These are phyloP conservation scores for Pholiota molesta DNA, from an alignment of 768 basidiomycete genomes.

Conservation along the genomic window DNA sequence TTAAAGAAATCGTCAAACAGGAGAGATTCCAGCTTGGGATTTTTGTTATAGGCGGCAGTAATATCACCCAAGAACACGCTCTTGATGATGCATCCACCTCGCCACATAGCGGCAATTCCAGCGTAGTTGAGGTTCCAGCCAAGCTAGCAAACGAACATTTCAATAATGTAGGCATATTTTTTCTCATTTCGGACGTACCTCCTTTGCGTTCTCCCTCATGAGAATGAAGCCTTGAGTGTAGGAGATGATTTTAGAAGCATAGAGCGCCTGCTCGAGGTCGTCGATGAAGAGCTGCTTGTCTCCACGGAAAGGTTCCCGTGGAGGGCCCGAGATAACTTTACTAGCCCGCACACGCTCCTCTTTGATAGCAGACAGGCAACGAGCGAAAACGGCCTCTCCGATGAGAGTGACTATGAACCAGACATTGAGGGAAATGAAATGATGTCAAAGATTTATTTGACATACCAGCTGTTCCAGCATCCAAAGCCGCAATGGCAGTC, in stretches of 20 bases:
- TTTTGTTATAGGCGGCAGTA: slow-evolving; percentile 88
- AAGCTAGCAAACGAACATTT: slow-evolving; percentile 41
- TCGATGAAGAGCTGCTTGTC: slow-evolving; percentile 99
- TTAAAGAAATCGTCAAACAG: slow-evolving; percentile 98
- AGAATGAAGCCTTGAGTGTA: slow-evolving; percentile 99
- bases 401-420: slow-evolving; percentile 85
- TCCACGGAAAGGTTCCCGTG: slow-evolving; percentile 91
- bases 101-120: slow-evolving; percentile 99
- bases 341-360: slow-evolving; percentile 92
- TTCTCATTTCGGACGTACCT: slow-evolving; percentile 45
- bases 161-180: not conserved
- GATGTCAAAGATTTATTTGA: slow-evolving; percentile 12
- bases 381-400: slow-evolving; percentile 98
- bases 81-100: slow-evolving; percentile 99
- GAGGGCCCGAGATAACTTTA: slow-evolving; percentile 88
- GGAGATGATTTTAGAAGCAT: slow-evolving; percentile 99
- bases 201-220: slow-evolving; percentile 97
- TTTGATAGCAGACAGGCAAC: slow-evolving; percentile 97
- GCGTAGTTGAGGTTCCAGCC: slow-evolving; percentile 95
- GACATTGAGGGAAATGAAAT: slow-evolving; percentile 2
- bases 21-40: slow-evolving; percentile 82
- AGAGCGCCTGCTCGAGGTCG: slow-evolving; percentile 98
- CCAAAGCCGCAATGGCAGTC: slow-evolving; percentile 97
- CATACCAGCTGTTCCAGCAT: slow-evolving; percentile 84
- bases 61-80: slow-evolving; percentile 96